Conservation (phyloP, 371 early-diverging fungal species). For the Mortierella sp. region DNA sequence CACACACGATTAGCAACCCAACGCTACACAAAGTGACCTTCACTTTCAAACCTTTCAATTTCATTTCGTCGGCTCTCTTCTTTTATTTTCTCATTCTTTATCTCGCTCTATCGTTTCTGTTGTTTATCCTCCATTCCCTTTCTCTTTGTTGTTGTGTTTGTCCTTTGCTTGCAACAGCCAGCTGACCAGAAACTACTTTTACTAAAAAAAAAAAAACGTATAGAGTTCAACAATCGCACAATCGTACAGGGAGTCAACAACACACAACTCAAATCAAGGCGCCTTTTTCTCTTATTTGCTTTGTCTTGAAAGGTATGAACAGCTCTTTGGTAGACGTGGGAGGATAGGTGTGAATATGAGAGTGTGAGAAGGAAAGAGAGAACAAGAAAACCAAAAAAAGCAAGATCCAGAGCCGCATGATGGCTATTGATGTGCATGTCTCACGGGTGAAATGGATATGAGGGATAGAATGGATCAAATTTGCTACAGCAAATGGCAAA, state of each 20-base stretch:
- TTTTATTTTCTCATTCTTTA: background rate
- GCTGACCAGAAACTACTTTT: background rate
- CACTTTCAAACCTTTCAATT: background rate
- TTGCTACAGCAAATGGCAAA: background rate
- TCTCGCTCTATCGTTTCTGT: background rate
- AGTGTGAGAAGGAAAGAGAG: background rate
- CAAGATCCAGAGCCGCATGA: constrained; percentile 5
- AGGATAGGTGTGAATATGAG: background rate
- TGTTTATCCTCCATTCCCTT: background rate
- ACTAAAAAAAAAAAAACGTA: constrained; percentile 2
- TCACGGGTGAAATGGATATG: background rate
- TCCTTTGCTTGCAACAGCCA: background rate
- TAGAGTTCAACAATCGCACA: background rate
- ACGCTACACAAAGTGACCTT: background rate
- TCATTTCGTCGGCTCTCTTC: constrained; percentile 10
- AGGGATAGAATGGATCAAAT: background rate
- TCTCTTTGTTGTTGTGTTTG: background rate
- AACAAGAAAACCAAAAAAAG: background rate
- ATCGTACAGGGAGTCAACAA: background rate
- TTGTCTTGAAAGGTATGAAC: background rate
- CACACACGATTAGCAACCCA: background rate
- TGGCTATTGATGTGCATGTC: background rate
- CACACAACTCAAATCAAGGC: background rate
- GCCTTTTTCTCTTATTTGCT: background rate
- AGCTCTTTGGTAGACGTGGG: too few relatives aligned